Conservation (phyloP, 805 yeast genomes). For the Schwanniomyces sp. region DNA sequence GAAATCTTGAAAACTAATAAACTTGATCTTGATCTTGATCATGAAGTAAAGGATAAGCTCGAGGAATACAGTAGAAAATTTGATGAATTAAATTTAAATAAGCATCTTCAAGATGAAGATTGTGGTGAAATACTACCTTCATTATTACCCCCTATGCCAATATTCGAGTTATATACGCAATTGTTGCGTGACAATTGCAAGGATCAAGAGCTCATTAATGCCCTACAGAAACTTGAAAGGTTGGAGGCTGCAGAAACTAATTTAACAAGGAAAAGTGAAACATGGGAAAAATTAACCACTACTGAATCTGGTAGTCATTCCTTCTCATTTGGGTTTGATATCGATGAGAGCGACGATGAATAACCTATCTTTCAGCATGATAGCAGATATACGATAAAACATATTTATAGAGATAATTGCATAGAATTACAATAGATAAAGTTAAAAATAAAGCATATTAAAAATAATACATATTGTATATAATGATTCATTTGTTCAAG, state of each 20-base stretch:
- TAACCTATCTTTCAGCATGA: background rate
- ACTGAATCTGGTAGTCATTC: constrained; percentile 1
- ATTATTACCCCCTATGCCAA: constrained; percentile 48
- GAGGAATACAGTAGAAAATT: constrained; percentile 24
- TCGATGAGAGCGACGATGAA: constrained; percentile 24
- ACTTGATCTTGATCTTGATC: constrained; percentile 7
- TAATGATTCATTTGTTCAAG: background rate
- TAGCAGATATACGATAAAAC: background rate
- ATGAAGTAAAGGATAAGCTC: constrained; percentile 17
- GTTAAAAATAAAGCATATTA: too few species aligned
- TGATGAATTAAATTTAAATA: constrained; percentile 19
- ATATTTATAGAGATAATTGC: background rate
- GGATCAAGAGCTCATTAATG: constrained; percentile 27
- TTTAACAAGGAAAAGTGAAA: constrained; percentile 41
- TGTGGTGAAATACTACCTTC: constrained; percentile 52
- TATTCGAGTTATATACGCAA: constrained; percentile 60
- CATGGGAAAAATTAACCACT: constrained; percentile 51
- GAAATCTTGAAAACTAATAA: background rate
- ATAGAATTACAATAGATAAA: constrained; percentile 1
- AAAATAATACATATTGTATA: background rate
- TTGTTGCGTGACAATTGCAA: constrained; percentile 44
- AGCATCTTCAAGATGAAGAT: constrained; percentile 50
- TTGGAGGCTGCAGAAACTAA: constrained; percentile 28
- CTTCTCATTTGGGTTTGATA: constrained; percentile 34
- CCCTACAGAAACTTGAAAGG: constrained; percentile 28